A percentile compares a stretch with the other conserved stretches of the same genome.
Evolutionary conservation across 805 yeast genomes (phyloP).

Genomic region (Metschnikowia peoriensis): DNA sequence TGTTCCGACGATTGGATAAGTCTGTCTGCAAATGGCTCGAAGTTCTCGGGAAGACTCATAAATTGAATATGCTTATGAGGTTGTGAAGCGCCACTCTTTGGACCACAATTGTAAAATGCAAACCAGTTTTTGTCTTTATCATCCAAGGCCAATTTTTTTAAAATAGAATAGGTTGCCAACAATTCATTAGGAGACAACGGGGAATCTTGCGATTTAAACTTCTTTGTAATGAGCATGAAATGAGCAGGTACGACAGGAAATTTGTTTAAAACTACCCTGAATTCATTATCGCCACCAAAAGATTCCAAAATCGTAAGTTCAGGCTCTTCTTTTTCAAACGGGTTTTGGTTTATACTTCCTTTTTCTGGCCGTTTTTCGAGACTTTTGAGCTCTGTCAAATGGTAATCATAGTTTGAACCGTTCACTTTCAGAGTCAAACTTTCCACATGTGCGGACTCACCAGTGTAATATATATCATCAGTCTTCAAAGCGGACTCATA

Average conservation of each 20-base stretch:
- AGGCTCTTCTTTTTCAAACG: conserved; percentile 80
- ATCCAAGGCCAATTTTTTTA: conserved; percentile 45
- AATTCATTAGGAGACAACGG: conserved; percentile 75
- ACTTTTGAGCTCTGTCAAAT: conserved; percentile 33
- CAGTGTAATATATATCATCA: conserved; percentile 51
- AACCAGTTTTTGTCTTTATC: conserved; percentile 50
- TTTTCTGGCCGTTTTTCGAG: conserved; percentile 40
- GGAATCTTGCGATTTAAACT: conserved; percentile 67
- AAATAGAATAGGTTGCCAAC: conserved; percentile 51
- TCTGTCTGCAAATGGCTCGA: conserved; percentile 55
- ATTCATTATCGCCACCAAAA: conserved; percentile 50
- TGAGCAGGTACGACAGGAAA: conserved; percentile 83
- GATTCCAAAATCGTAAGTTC: conserved; percentile 60
- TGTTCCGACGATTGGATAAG: conserved; percentile 43
- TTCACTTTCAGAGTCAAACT: conserved; percentile 8
- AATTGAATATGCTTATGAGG: conserved; percentile 92
- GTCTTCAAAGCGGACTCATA: conserved; percentile 49
- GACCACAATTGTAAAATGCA: conserved; percentile 88
- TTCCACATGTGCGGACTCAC: conserved; percentile 38
- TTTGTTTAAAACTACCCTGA: conserved; percentile 73
- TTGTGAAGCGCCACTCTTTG: conserved; percentile 89
- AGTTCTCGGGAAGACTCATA: conserved; percentile 62
- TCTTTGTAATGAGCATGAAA: conserved; percentile 72
- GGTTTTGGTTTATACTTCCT: conserved; percentile 50
- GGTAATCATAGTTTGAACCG: conserved; percentile 20